These are phyloP conservation scores for Scorias spongiosa DNA, from an alignment of 2,329 filamentous ascomycete species.

Conservation along the genomic window DNA sequence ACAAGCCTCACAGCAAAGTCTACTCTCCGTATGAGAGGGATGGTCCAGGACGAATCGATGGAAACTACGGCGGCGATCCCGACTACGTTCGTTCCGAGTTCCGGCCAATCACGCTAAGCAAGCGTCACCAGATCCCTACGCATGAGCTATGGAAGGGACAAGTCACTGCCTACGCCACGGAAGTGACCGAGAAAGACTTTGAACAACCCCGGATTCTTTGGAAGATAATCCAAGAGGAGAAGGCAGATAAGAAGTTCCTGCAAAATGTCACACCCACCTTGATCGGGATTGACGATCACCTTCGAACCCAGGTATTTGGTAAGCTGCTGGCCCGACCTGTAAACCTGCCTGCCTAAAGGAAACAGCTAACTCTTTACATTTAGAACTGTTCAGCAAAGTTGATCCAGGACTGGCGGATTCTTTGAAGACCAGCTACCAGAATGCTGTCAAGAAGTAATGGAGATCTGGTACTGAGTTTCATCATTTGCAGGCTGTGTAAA, in stretches of 20 bases:
- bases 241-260: constrained; percentile 16
- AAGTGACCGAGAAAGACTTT: constrained; percentile 35
- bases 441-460: too few relatives aligned
- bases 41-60: constrained; percentile 19
- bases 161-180: constrained; percentile 14
- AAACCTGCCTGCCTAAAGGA: too few relatives aligned
- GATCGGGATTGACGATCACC: background rate
- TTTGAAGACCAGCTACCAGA: too few relatives aligned
- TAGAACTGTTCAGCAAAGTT: too few relatives aligned
- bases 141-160: constrained; percentile 13
- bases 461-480: too few relatives aligned
- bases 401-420: too few relatives aligned
- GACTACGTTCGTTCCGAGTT: constrained; percentile 27
- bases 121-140: constrained; percentile 1
- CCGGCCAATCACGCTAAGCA: constrained; percentile 11
- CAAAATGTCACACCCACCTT: constrained; percentile 9
- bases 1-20: constrained; percentile 7
- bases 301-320: background rate
- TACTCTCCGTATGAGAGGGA: constrained; percentile 24
- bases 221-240: constrained; percentile 19
- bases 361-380: too few relatives aligned
- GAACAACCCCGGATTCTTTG: constrained; percentile 35
- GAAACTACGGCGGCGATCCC: constrained; percentile 32
- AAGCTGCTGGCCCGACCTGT: background rate
- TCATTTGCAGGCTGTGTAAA: too few relatives aligned